phyloP scores from a whole-genome alignment of 2,329 filamentous ascomycete genomes.

The Elsinoe perseae region DNA sequence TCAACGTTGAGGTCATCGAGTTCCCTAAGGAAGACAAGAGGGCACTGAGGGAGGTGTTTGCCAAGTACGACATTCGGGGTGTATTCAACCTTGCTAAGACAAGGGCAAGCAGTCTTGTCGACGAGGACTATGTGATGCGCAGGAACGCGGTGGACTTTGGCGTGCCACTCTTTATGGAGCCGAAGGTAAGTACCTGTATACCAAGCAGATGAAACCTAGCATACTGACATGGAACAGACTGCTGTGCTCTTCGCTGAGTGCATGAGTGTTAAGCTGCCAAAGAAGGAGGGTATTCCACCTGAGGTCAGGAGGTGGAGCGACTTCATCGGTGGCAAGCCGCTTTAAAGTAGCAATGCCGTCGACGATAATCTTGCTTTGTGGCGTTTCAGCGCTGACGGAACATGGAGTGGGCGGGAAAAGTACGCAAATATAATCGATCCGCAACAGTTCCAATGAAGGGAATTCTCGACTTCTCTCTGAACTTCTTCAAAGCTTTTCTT shows the following conservation, averaged over 20 bases:
- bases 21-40: constrained; percentile 97
- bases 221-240: constrained; percentile 52
- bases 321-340: constrained; percentile 79
- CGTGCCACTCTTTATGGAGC: constrained; percentile 96
- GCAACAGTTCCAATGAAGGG: too few species aligned
- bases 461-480: too few species aligned
- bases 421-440: constrained; percentile 2
- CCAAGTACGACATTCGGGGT: constrained; percentile 93
- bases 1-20: constrained; percentile 81
- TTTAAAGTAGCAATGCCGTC: constrained; percentile 38
- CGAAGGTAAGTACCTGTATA: constrained; percentile 58
- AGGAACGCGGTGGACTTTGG: constrained; percentile 98
- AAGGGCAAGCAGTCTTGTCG: constrained; percentile 72
- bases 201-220: background rate
- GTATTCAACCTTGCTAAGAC: constrained; percentile 89
- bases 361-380: background rate
- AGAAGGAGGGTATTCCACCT: constrained; percentile 74
- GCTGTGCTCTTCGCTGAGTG: constrained; percentile 92
- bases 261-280: constrained; percentile 93
- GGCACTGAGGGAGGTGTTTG: constrained; percentile 85
- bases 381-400: constrained; percentile 12
- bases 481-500: too few species aligned
- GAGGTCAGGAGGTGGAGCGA: constrained; percentile 95
- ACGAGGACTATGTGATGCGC: constrained; percentile 97
- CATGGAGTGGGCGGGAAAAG: constrained; percentile 5